These are phyloP conservation scores for Cladosporium velox DNA, from an alignment of 2,329 filamentous ascomycete genomes.

Conservation along the genomic window DNA sequence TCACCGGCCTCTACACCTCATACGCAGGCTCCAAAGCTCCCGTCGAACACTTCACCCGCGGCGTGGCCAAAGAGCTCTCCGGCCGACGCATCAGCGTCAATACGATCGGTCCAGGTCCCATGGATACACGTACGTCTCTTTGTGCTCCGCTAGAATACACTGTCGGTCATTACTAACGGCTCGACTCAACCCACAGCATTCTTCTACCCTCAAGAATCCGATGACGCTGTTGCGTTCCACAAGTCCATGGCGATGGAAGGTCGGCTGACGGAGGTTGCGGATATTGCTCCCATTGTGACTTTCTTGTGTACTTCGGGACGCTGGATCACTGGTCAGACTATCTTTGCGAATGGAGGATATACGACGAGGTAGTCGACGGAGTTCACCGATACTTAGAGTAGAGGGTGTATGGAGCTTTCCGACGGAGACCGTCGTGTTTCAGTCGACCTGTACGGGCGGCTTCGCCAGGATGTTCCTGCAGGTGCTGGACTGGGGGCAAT, in stretches of 20 bases:
- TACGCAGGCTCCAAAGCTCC: slow-evolving; percentile 25
- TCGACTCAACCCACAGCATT: slow-evolving; percentile 1
- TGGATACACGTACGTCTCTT: slow-evolving; percentile 19
- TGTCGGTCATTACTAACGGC: background rate
- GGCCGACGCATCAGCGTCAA: slow-evolving; percentile 21
- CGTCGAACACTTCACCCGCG: slow-evolving; percentile 25
- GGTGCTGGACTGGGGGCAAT: too few relatives aligned
- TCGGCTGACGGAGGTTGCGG: slow-evolving; percentile 20
- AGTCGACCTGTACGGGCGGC: too few relatives aligned
- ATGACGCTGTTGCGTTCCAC: slow-evolving; percentile 23
- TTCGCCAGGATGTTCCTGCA: too few relatives aligned
- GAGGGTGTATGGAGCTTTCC: too few relatives aligned
- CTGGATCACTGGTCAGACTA: slow-evolving; percentile 21
- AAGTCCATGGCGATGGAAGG: slow-evolving; percentile 22
- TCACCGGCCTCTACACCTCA: slow-evolving; percentile 22
- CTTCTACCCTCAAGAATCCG: slow-evolving; percentile 23
- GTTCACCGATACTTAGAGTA: too few relatives aligned
- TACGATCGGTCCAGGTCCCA: slow-evolving; percentile 24
- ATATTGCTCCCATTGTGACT: slow-evolving; percentile 24
- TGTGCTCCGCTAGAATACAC: background rate
- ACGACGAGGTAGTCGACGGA: background rate
- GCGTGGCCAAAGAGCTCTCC: slow-evolving; percentile 22
- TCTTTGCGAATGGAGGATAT: slow-evolving; percentile 9
- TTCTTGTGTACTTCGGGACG: slow-evolving; percentile 22
- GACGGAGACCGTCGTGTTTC: too few relatives aligned